phyloP scores from a whole-genome alignment of 73 alveolate species.

The Paramecium biaurelia region DNA sequence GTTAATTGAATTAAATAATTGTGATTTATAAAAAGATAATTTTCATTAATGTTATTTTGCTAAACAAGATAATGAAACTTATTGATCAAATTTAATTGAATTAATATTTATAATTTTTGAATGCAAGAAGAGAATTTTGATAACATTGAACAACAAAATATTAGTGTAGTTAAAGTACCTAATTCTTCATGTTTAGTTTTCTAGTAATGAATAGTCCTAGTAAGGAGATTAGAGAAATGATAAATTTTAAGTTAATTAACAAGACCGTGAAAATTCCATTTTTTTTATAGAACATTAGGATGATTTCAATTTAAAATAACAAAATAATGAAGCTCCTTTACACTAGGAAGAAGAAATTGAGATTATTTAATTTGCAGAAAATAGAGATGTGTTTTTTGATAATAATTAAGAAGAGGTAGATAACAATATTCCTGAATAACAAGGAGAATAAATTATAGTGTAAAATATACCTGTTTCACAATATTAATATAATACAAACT shows the following conservation, averaged over 20 bases:
- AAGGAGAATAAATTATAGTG: neutral
- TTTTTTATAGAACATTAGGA: neutral
- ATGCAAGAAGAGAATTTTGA: neutral
- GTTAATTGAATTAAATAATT: no score
- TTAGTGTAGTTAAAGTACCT: neutral
- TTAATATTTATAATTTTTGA: neutral
- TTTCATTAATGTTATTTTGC: no score
- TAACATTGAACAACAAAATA: neutral
- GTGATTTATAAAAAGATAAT: neutral
- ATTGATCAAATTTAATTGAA: neutral
- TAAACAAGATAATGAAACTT: neutral
- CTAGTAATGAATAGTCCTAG: neutral
- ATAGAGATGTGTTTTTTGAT: neutral
- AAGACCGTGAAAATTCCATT: neutral
- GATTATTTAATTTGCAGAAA: neutral
- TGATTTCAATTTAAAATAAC: neutral
- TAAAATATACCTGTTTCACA: neutral
- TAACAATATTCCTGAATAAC: neutral
- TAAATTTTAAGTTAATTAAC: neutral
- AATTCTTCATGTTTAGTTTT: neutral
- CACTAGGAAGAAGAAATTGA: neutral
- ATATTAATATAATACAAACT: neutral
- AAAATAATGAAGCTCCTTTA: neutral
- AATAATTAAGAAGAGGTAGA: neutral
- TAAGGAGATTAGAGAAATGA: neutral